Evolutionary conservation across 2,329 filamentous ascomycete genomes (phyloP).

Genomic region (Phialophora chinensis): DNA sequence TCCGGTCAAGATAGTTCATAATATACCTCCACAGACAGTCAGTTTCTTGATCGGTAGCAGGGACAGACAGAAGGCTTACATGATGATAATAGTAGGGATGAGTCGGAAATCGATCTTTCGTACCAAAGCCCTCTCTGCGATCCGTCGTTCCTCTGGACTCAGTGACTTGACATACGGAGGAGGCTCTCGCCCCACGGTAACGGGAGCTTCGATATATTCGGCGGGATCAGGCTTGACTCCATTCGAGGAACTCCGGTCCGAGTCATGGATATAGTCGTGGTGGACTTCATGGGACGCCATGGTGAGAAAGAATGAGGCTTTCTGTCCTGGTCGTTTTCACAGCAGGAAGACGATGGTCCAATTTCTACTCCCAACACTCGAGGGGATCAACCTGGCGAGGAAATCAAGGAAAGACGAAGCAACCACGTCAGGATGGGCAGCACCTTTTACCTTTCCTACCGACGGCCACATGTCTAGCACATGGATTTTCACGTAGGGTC

Average conservation of each 20-base stretch:
- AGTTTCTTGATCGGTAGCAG: not conserved
- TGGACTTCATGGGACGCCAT: conserved; percentile 19
- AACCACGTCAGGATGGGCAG: conserved; percentile 7
- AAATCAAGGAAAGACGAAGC: not conserved
- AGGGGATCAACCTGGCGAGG: not conserved
- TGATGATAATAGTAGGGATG: conserved; percentile 72
- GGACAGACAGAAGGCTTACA: conserved; percentile 70
- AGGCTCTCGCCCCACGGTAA: conserved; percentile 12
- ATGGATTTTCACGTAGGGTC: not conserved
- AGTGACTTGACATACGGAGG: conserved; percentile 30
- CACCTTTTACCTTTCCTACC: conserved; percentile 4
- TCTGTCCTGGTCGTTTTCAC: not conserved
- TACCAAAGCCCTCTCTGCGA: conserved; percentile 64
- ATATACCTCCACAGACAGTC: conserved; percentile 65
- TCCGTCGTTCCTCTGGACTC: conserved; percentile 57
- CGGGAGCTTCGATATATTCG: conserved; percentile 16
- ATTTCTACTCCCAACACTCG: not conserved
- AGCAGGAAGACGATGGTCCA: not conserved
- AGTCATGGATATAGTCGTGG: conserved; percentile 21
- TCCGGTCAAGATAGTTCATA: conserved; percentile 72
- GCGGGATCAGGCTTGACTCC: conserved; percentile 12
- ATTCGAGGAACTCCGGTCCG: conserved; percentile 11
- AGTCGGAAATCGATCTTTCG: conserved; percentile 73
- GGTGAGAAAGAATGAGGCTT: not conserved
- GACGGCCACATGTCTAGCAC: conserved; percentile 10